Base-by-base conservation (phyloP, 2,329 filamentous ascomycete species). In the Monilinia aucupariae region DNA sequence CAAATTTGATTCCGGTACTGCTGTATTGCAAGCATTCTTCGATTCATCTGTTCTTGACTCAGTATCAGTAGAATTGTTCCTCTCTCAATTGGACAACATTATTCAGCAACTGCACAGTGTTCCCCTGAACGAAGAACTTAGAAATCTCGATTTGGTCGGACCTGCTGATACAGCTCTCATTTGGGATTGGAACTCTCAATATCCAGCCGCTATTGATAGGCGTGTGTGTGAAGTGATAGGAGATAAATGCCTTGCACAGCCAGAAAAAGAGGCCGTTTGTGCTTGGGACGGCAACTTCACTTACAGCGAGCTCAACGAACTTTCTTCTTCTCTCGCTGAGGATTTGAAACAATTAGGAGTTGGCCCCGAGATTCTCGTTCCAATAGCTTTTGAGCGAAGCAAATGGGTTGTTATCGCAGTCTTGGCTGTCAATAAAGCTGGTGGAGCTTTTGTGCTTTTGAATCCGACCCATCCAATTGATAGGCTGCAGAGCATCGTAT, bases 361-460 rank as follows among this genome's bases (percentile, higher is more conserved):
- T 48, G 58, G 54, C 12, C 61, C 56, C 17, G 69, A 64, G 45
- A 30, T 27, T 20, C n/a, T 59, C 13, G 65, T 71, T 20, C 65
- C 69, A 13, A 12, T 68, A 17, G 64, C 51, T 30, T 68, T 69
- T n/a, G 62, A 67, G 4, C 69, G 68, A 50, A 69, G 68, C 25
- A 48, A 43, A 4, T 70, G 63, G 22, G 64, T 66, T n/a, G 60
- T 69, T 15, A 61, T 74, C 13, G 63, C 68, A 10, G 69, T 70
- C 62, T 50, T 73, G 7, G 65, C 62, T 39, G 64, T 74, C 20
- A 45, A 71, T 4, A 70, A 68, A 41, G 65, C 69, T 30, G 72
- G 72, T 20, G 70, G 64, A 32, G 68, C 64, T 12, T 70, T 69
- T 32, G 67, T 74, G 34, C 67, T 71, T 10, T 60, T 75, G 15